Evolutionary conservation across 495 filamentous ascomycete species (phyloP).

Genomic region (Parathielavia hyrcaniae): DNA sequence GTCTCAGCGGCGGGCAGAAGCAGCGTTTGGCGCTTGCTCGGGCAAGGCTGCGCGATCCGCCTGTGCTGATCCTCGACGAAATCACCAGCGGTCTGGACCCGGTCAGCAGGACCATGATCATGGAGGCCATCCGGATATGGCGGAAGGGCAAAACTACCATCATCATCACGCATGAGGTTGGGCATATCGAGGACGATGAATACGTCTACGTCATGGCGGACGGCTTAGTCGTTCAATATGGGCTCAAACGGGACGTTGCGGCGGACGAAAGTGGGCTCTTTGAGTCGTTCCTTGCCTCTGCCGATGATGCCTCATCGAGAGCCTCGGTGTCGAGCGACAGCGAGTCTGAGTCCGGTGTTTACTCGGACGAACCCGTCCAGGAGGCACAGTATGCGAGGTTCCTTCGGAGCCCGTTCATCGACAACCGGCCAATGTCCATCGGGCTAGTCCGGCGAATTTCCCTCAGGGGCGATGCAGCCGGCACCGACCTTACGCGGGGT

Average conservation of each 20-base stretch:
- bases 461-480: not conserved
- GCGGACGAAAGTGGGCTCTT: constrained; percentile 31
- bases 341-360: not conserved
- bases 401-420: constrained; percentile 15
- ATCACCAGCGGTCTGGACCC: constrained; percentile 77
- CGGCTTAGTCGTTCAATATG: constrained; percentile 63
- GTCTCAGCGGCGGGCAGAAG: constrained; percentile 79
- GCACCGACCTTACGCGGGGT: not conserved
- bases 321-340: not conserved
- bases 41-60: constrained; percentile 68
- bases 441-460: constrained; percentile 23
- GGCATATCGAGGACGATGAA: constrained; percentile 67
- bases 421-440: constrained; percentile 7
- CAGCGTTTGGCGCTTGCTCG: constrained; percentile 71
- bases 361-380: constrained; percentile 8
- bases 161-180: constrained; percentile 86
- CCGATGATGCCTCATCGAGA: constrained; percentile 17
- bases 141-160: constrained; percentile 77
- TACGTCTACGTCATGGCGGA: constrained; percentile 76
- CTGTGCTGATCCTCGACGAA: constrained; percentile 84
- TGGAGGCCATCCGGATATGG: constrained; percentile 68
- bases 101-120: constrained; percentile 57
- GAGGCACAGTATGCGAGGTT: constrained; percentile 18
- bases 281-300: constrained; percentile 26
- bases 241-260: constrained; percentile 41